These are phyloP conservation scores for Coniella lustricola DNA, from an alignment of 2,329 filamentous ascomycete species.

Conservation along the genomic window DNA sequence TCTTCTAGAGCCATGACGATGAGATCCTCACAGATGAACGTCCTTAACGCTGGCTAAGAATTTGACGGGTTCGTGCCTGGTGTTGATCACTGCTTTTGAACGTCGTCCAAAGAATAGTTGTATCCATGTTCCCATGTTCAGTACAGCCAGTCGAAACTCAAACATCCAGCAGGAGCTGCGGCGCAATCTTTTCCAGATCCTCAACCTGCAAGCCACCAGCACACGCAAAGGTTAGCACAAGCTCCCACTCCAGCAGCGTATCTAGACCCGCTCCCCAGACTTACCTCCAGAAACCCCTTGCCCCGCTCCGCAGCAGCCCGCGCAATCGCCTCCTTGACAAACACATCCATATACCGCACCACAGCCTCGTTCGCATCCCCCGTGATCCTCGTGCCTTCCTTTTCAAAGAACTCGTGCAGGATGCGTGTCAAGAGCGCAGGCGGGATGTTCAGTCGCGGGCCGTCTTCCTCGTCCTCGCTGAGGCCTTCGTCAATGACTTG, in stretches of 20 bases:
- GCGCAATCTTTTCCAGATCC: slow-evolving; percentile 81
- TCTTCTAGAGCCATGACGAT: no score
- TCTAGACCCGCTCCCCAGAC: slow-evolving; percentile 20
- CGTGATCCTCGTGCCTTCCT: slow-evolving; percentile 63
- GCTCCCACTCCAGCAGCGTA: no score
- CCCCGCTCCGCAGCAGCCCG: slow-evolving; percentile 65
- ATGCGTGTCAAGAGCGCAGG: slow-evolving; percentile 67
- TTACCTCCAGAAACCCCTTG: slow-evolving; percentile 67
- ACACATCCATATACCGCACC: slow-evolving; percentile 83
- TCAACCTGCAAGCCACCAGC: slow-evolving; percentile 52
- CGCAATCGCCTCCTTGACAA: slow-evolving; percentile 82
- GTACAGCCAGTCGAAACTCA: slow-evolving; percentile 31
- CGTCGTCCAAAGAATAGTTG: neutral
- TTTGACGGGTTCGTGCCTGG: no score
- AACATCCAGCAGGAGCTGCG: slow-evolving; percentile 80
- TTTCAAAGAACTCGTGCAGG: slow-evolving; percentile 72
- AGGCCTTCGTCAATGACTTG: neutral
- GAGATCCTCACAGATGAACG: no score
- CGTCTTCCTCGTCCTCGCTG: slow-evolving; percentile 21
- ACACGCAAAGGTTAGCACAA: no score
- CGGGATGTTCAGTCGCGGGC: slow-evolving; percentile 47
- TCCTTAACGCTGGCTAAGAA: no score
- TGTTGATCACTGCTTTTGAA: neutral
- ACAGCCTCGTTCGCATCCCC: slow-evolving; percentile 71
- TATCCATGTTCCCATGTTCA: neutral